Base-by-base conservation (phyloP, 768 basidiomycete species). In the Agrocybe praecox region DNA sequence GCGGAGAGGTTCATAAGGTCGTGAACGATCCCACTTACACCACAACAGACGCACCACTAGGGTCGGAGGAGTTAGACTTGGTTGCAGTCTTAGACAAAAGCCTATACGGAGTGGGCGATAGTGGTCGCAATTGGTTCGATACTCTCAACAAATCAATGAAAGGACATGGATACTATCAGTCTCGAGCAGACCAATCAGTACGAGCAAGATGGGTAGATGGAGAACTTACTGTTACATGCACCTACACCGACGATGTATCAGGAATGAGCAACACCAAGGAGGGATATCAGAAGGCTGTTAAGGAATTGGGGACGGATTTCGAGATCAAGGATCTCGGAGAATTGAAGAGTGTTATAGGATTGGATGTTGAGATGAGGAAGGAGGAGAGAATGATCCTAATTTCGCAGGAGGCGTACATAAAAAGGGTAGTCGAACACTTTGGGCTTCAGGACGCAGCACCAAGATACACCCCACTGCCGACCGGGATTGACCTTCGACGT, bases 211-310 rank as follows among this genome's bases (percentile, higher is more conserved):
- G 42, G 2, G 17, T 26, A 3, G 18, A 51, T 22, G 42, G 24
- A 12, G 49, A 51, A 34, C 49, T 44, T n/a, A 50, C 55, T 0
- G 29, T 56, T 1, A 50, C 42, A 3, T 43, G 24, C 15, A 56
- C 55, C n/a, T 56, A 56, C 34, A 49, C 55, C 3, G 55, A 56
- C 49, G 55, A 56, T 19, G 29, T 53, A 24, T 29, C 44, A 3
- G 52, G 44, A 11, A 17, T 46, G n/a, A 34, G 12, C 19, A 8
- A n/a, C 15, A 44, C 55, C 12, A 21, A 56, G 33, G 48, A 26
- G 18, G 55, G 46, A 17, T 48, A 48, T 10, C 9, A 21, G 40
- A 19, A 12, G 29, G 49, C 44, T n/a, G 19, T 58, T 4, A 36
- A 23, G 34, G 56, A 58, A 22, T 15, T 58, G 29, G 56, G 36